Evolutionary conservation across 2,329 filamentous ascomycete species (phyloP).

Genomic region (Trichoderma citrinoviride): DNA sequence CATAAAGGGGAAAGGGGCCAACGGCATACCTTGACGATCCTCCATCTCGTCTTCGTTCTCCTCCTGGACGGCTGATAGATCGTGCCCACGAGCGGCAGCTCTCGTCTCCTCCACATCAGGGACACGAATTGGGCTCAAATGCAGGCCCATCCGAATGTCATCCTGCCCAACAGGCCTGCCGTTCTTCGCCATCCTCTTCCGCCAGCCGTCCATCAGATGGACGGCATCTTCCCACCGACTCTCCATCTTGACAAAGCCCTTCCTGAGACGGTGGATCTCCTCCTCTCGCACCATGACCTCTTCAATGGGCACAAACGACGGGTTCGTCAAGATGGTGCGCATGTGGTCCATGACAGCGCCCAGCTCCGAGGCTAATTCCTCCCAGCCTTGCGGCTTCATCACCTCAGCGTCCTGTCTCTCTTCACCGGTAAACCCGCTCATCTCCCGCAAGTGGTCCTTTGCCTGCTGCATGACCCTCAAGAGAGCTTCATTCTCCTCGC

Average conservation of each 20-base stretch:
- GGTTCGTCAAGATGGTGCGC: constrained; percentile 82
- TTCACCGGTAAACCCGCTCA: constrained; percentile 56
- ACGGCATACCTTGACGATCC: constrained; percentile 26
- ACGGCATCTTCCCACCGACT: constrained; percentile 85
- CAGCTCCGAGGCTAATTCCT: constrained; percentile 73
- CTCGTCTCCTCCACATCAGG: constrained; percentile 50
- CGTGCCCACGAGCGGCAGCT: constrained; percentile 38
- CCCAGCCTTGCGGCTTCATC: constrained; percentile 41
- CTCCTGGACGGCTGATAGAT: constrained; percentile 48
- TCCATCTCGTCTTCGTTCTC: constrained; percentile 42
- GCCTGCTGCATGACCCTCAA: constrained; percentile 70
- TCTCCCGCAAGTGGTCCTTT: constrained; percentile 66
- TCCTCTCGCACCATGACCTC: constrained; percentile 91
- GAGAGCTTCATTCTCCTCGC: constrained; percentile 87
- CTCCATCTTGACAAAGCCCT: constrained; percentile 94
- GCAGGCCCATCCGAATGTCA: constrained; percentile 65
- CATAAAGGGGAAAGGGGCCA: constrained; percentile 31
- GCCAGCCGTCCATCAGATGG: constrained; percentile 87
- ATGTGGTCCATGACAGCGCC: constrained; percentile 77
- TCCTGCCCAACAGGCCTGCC: constrained; percentile 68
- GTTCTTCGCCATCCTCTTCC: constrained; percentile 70
- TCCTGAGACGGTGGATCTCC: constrained; percentile 77
- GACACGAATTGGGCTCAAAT: constrained; percentile 58
- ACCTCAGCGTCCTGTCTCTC: constrained; percentile 35
- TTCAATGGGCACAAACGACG: constrained; percentile 92